These are phyloP conservation scores for Arthrobotrys megalospora DNA, from an alignment of 2,329 filamentous ascomycete genomes.

Conservation along the genomic window DNA sequence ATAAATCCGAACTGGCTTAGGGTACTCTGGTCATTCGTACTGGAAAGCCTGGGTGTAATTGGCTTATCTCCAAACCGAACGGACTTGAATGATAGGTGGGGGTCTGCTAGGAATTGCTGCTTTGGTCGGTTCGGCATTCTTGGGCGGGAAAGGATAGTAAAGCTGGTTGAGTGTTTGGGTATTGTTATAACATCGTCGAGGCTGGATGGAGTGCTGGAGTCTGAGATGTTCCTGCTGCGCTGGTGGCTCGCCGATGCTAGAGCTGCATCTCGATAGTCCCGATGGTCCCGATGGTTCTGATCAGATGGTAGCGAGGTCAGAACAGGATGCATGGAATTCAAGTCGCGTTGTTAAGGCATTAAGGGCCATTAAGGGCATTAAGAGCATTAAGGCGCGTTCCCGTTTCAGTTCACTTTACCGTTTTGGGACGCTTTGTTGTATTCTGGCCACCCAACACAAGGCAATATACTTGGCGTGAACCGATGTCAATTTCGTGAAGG, in stretches of 20 bases:
- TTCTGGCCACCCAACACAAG: not conserved
- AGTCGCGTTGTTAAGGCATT: slow-evolving; percentile 8
- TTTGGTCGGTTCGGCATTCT: slow-evolving; percentile 41
- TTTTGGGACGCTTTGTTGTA: slow-evolving; percentile 14
- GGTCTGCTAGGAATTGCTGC: slow-evolving; percentile 38
- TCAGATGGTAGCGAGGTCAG: not conserved
- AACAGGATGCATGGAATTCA: not conserved
- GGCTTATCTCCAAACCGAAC: slow-evolving; percentile 40
- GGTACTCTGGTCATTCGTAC: slow-evolving; percentile 41
- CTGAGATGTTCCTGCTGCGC: not conserved
- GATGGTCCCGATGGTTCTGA: not conserved
- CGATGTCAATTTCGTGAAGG: too few species aligned
- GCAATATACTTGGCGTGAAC: too few species aligned
- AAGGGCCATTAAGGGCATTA: not conserved
- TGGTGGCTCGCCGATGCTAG: not conserved
- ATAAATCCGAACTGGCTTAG: slow-evolving; percentile 54
- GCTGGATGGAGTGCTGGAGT: not conserved
- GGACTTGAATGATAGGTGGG: slow-evolving; percentile 33
- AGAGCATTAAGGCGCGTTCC: slow-evolving; percentile 16
- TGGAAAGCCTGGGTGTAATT: not conserved
- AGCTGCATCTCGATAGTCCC: not conserved
- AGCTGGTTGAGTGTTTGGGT: not conserved
- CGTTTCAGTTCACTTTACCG: slow-evolving; percentile 20
- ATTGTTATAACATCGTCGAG: slow-evolving; percentile 9
- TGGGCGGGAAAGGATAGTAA: slow-evolving; percentile 20